These are phyloP conservation scores for Calcarisporium arbuscula DNA, from an alignment of 2,329 filamentous ascomycete species.

Conservation along the genomic window DNA sequence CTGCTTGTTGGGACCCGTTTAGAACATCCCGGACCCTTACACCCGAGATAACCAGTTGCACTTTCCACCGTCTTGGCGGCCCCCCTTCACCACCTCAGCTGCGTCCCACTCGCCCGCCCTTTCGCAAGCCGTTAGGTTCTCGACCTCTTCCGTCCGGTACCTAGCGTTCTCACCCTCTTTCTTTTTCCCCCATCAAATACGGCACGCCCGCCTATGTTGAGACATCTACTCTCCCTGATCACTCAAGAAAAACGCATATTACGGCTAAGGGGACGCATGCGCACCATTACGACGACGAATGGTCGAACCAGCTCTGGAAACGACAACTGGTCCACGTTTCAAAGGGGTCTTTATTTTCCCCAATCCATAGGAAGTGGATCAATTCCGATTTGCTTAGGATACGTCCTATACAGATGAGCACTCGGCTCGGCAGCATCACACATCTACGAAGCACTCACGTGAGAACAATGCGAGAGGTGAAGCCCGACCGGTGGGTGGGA, in stretches of 20 bases:
- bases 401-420: conserved; percentile 49
- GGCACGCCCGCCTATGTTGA: too few species aligned
- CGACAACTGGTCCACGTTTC: conserved; percentile 79
- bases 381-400: conserved; percentile 90
- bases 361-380: conserved; percentile 85
- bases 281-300: conserved; percentile 75
- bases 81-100: too few species aligned
- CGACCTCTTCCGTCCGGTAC: too few species aligned
- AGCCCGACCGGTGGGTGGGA: conserved; percentile 33
- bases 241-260: background rate
- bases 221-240: too few species aligned
- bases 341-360: conserved; percentile 72
- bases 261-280: conserved; percentile 16
- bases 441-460: conserved; percentile 33
- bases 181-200: too few species aligned
- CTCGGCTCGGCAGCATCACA: background rate
- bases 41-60: too few species aligned
- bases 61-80: too few species aligned
- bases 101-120: too few species aligned
- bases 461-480: conserved; percentile 49
- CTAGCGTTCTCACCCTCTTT: too few species aligned
- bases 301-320: conserved; percentile 68
- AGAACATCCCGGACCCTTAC: too few species aligned
- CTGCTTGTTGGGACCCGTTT: too few species aligned
- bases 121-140: too few species aligned